phyloP scores from a whole-genome alignment of 2,329 filamentous ascomycete species.

The Colletotrichum orbiculare region DNA sequence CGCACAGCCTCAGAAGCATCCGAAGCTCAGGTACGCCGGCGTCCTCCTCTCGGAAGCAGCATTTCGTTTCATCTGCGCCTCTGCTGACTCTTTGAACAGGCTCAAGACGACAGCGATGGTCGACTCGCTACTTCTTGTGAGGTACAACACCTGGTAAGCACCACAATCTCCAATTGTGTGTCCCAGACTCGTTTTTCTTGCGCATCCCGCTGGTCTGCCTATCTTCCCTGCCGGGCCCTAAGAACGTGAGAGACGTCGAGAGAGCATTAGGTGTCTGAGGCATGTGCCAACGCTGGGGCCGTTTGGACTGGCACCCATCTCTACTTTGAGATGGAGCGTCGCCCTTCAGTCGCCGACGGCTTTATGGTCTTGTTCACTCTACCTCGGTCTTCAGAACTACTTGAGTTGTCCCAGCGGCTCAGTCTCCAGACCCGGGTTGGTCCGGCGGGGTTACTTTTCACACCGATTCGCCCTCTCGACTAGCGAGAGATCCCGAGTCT shows the following conservation, averaged over 20 bases:
- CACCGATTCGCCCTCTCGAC: neutral
- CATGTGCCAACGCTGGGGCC: conserved; percentile 7
- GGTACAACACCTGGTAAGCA: conserved; percentile 10
- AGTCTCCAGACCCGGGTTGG: neutral
- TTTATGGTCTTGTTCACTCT: neutral
- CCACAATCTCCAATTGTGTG: conserved; percentile 17
- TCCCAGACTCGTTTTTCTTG: conserved; percentile 19
- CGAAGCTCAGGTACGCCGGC: too few species aligned
- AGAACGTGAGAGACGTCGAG: conserved; percentile 23
- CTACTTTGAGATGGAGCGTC: conserved; percentile 11
- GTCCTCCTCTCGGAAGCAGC: too few species aligned
- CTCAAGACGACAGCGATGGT: too few species aligned
- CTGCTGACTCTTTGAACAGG: too few species aligned
- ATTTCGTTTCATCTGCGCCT: too few species aligned
- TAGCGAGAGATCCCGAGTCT: neutral
- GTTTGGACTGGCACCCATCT: conserved; percentile 11
- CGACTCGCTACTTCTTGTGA: neutral
- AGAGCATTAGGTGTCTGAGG: conserved; percentile 8
- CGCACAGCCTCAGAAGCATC: too few species aligned
- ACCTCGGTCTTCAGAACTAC: conserved; percentile 9
- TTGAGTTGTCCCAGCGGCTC: conserved; percentile 9
- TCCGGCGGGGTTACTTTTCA: conserved; percentile 15
- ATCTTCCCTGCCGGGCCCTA: conserved; percentile 25
- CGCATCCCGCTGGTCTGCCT: conserved; percentile 14
- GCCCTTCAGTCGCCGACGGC: conserved; percentile 10